Conservation (phyloP, 371 early-diverging fungal genomes). For the Synchytrium microbalum region DNA sequence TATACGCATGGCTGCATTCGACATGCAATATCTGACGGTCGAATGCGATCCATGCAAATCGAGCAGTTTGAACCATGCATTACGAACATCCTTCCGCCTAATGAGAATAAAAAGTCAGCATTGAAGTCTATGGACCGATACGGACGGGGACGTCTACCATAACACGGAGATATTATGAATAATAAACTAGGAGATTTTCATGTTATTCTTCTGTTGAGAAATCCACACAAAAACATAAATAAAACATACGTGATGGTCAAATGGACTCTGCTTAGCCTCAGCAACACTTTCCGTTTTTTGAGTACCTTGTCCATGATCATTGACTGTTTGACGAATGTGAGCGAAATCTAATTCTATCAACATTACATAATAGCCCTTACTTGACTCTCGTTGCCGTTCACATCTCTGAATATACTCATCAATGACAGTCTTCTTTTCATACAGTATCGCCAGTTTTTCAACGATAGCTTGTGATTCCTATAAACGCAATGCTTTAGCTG, state of each 20-base stretch:
- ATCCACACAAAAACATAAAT: no score
- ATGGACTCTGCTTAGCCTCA: background rate
- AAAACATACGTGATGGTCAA: background rate
- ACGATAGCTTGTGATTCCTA: conserved; percentile 26
- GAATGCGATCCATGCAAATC: conserved; percentile 25
- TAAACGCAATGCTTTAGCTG: background rate
- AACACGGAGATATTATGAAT: background rate
- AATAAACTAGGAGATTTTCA: no score
- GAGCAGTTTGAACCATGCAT: conserved; percentile 33
- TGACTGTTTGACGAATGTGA: background rate
- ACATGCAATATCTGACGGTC: conserved; percentile 34
- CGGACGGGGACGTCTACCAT: background rate
- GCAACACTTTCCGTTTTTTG: background rate
- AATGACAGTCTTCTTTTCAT: conserved; percentile 34
- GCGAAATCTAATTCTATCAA: no score
- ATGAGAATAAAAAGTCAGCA: no score
- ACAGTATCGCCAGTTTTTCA: conserved; percentile 27
- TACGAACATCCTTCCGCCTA: conserved; percentile 25
- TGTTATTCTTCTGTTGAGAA: no score
- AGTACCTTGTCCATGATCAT: background rate
- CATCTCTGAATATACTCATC: conserved; percentile 22
- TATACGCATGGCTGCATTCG: conserved; percentile 34
- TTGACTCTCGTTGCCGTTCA: conserved; percentile 7
- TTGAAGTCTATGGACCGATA: no score
- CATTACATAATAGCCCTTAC: no score